phyloP scores from a whole-genome alignment of 306 rosid genomes.

The Psophocarpus tetragonolobus region DNA sequence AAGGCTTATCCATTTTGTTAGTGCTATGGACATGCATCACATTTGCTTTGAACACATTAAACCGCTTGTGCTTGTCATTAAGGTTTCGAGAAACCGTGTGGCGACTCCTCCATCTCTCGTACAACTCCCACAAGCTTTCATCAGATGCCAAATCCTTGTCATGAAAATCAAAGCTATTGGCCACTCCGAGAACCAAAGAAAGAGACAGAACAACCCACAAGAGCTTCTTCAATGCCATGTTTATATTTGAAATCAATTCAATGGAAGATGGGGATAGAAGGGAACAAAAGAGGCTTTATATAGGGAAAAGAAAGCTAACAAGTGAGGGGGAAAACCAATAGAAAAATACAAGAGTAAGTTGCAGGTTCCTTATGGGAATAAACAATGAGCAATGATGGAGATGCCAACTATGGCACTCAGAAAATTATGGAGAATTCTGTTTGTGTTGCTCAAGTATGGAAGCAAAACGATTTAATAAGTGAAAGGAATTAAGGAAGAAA shows the following conservation, averaged over 20 bases:
- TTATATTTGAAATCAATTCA: conserved; percentile 18
- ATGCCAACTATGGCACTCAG: neutral
- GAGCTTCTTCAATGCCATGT: conserved; percentile 38
- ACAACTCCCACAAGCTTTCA: conserved; percentile 54
- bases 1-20: conserved; percentile 59
- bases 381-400: conserved; percentile 43
- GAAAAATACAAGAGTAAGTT: conserved; percentile 33
- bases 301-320: conserved; percentile 30
- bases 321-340: conserved; percentile 20
- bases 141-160: conserved; percentile 47
- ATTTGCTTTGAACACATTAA: conserved; percentile 63
- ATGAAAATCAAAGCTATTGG: conserved; percentile 44
- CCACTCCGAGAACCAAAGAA: conserved; percentile 38
- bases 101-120: conserved; percentile 64
- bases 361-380: conserved; percentile 54
- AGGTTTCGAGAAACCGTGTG: conserved; percentile 53
- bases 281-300: conserved; percentile 38
- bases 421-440: conserved; percentile 11
- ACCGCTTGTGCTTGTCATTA: conserved; percentile 46
- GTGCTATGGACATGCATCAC: conserved; percentile 55
- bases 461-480: conserved; percentile 33
- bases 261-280: conserved; percentile 38
- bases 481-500: neutral
- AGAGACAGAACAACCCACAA: conserved; percentile 36
- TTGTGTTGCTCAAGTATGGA: conserved; percentile 40